These are phyloP conservation scores for Sclerotinia trifoliorum DNA, from an alignment of 2,329 filamentous ascomycete genomes.

Conservation along the genomic window DNA sequence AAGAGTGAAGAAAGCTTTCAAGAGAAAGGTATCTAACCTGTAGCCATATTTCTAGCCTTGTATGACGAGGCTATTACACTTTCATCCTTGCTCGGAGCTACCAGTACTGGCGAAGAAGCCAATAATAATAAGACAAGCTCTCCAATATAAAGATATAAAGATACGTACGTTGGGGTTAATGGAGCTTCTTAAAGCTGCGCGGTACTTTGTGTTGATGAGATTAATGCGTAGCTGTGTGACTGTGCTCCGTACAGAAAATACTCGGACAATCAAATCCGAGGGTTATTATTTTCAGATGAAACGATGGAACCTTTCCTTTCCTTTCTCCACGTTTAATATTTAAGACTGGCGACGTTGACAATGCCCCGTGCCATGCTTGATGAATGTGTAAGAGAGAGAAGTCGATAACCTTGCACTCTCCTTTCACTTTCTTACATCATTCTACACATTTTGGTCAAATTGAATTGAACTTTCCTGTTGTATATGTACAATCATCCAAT, in stretches of 20 bases:
- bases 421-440: neutral
- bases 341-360: constrained; percentile 5
- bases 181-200: neutral
- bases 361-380: constrained; percentile 20
- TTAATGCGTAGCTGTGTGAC: neutral
- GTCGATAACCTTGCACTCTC: neutral
- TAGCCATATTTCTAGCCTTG: constrained; percentile 38
- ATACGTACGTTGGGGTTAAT: too few species aligned
- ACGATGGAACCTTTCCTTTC: too few species aligned
- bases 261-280: neutral
- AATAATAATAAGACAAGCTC: neutral
- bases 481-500: neutral
- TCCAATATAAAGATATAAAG: neutral
- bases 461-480: neutral
- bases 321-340: constrained; percentile 21
- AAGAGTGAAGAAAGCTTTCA: constrained; percentile 8
- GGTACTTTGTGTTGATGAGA: neutral
- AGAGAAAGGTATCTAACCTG: constrained; percentile 30
- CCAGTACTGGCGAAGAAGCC: neutral
- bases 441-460: neutral
- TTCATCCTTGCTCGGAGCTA: constrained; percentile 24
- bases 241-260: neutral
- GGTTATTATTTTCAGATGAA: too few species aligned
- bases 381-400: neutral
- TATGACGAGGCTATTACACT: constrained; percentile 30